Base-by-base conservation (phyloP, 2,329 filamentous ascomycete genomes). In the Colletotrichum sp. region DNA sequence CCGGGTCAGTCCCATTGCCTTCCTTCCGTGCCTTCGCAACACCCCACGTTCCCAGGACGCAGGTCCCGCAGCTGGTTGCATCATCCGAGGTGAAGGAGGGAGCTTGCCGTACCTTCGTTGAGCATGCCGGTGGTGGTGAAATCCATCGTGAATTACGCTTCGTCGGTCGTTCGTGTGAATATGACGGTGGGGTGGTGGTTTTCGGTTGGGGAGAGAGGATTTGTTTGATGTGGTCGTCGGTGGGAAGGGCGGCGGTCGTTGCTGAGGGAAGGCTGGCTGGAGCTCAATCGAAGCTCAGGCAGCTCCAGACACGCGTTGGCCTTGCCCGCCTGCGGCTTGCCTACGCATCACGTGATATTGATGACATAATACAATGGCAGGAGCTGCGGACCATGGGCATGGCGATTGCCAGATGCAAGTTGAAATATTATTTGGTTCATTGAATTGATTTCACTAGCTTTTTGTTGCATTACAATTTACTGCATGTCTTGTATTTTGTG, bases 101-200 rank as follows among this genome's bases (percentile, higher is more conserved):
- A 60, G 66, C 55, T 65, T 66, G 80, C 27, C 71, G 79, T 85
- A 93, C 92, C 92, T 88, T 93, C 91, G 80, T 90, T 93, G 80
- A 94, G 84, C 80, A 88, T 88, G 82, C 92, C 92, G 79, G 89
- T 89, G 77, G 85, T 90, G 76, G 91, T 90, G 80, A 92, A 93
- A 83, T 93, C 91, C 92, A 93, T 93, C 27, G 39, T 76, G 36
- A 36, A 18, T 58, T 25, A 36, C 30, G 68, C 13, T 61, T 10
- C 18, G 52, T 74, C 67, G n/a, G 25, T 27, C 60, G 27, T 32
- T 60, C 16, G 66, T 28, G 78, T 86, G 71, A 75, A 22, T 55
- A 13, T 34, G 7, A 36, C 58, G 58, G 58, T 27, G n/a, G 12
- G 5, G 30, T 64, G 32, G 39, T 27, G 56, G 69, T 18, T 34